phyloP scores from a whole-genome alignment of 2,329 filamentous ascomycete species.

The Nemania diffusa region DNA sequence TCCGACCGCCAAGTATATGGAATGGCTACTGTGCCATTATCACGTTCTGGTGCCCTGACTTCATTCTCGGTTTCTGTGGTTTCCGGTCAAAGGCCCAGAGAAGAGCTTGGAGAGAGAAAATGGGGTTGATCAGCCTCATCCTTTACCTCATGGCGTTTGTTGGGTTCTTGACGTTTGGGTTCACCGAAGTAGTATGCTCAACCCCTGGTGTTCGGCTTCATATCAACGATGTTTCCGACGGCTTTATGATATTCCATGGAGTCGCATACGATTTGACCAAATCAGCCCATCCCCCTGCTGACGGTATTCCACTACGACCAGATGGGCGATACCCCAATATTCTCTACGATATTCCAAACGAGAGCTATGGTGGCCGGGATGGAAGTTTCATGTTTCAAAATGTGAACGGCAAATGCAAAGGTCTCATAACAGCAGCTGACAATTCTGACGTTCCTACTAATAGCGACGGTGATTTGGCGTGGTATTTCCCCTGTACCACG shows the following conservation, averaged over 20 bases:
- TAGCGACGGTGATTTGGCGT: slow-evolving; percentile 77
- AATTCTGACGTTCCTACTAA: slow-evolving; percentile 85
- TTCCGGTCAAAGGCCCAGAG: slow-evolving; percentile 87
- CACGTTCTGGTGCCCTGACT: slow-evolving; percentile 94
- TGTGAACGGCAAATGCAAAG: slow-evolving; percentile 97
- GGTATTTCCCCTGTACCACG: slow-evolving; percentile 94
- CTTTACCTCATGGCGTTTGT: slow-evolving; percentile 86
- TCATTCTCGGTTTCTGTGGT: slow-evolving; percentile 85
- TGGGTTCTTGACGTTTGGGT: slow-evolving; percentile 96
- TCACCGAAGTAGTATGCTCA: slow-evolving; percentile 88
- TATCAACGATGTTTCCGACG: slow-evolving; percentile 80
- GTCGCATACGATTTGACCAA: slow-evolving; percentile 83
- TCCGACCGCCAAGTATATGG: slow-evolving; percentile 88
- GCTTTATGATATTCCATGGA: slow-evolving; percentile 97
- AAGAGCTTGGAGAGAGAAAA: slow-evolving; percentile 96
- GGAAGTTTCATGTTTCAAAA: slow-evolving; percentile 98
- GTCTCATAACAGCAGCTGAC: slow-evolving; percentile 77
- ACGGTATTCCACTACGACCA: slow-evolving; percentile 72
- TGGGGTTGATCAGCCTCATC: slow-evolving; percentile 95
- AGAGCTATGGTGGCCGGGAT: slow-evolving; percentile 87
- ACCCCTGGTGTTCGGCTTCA: slow-evolving; percentile 76
- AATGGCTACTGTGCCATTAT: slow-evolving; percentile 93
- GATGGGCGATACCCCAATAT: slow-evolving; percentile 75
- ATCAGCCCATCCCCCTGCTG: slow-evolving; percentile 82
- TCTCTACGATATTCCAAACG: slow-evolving; percentile 79